These are phyloP conservation scores for Coemansia sp. DNA, from an alignment of 192 early-diverging fungal species.

Conservation along the genomic window DNA sequence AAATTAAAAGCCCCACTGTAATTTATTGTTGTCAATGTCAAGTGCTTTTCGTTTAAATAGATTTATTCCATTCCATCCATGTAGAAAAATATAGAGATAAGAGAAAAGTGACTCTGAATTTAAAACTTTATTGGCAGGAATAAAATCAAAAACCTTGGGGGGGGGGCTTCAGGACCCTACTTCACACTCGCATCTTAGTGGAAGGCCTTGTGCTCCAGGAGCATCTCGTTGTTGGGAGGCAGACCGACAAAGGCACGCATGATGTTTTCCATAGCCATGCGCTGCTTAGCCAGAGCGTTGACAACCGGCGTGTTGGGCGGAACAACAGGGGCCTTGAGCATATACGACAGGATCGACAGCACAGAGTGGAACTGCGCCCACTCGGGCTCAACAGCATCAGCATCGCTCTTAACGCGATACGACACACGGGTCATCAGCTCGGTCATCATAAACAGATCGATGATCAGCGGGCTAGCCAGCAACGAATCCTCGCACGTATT, in stretches of 20 bases:
- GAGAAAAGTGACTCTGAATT: too few species aligned
- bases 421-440: constrained; percentile 96
- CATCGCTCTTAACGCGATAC: constrained; percentile 60
- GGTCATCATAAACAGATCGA: constrained; percentile 91
- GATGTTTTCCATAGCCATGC: constrained; percentile 96
- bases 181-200: constrained; percentile 24
- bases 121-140: too few species aligned
- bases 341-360: constrained; percentile 85
- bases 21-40: too few species aligned
- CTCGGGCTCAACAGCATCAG: constrained; percentile 66
- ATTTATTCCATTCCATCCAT: neutral
- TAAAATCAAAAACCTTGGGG: too few species aligned
- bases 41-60: too few species aligned
- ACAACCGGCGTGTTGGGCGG: constrained; percentile 90
- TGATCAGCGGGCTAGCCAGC: constrained; percentile 93
- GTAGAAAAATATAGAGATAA: neutral
- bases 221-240: constrained; percentile 94
- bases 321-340: constrained; percentile 99
- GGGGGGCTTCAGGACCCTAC: too few species aligned
- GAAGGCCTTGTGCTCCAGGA: constrained; percentile 84
- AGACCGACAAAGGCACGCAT: constrained; percentile 95
- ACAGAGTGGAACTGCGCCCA: constrained; percentile 92
- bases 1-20: too few species aligned
- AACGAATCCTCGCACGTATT: constrained; percentile 99
- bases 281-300: constrained; percentile 94